Evolutionary conservation across 257 asterid species (phyloP), one percentile per base, ranked within the genome.

Genomic region (Henckelia pumila): DNA sequence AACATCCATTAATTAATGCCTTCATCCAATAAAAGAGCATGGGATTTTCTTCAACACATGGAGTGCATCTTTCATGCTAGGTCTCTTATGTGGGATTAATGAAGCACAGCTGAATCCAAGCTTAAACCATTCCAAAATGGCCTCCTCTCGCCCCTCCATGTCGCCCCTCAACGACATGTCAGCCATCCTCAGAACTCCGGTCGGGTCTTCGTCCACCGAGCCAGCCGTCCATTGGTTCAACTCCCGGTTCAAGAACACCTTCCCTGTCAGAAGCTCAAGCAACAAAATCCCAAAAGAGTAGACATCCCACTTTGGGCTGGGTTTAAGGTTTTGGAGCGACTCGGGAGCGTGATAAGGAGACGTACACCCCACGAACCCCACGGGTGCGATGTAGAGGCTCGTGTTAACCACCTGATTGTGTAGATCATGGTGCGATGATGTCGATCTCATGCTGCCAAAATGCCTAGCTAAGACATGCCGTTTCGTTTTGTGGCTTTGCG

Each of bases 321-420:
- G 96, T 74, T 88, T 93, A 32, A 75, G 76, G 75, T 73, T 88
- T 23, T 90, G 70, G 75, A 85, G 83, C 0, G 99, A 93, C 77
- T 93, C 99, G 0, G 99, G 99, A 1, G 97, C 96, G 30, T 86
- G 95, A 71, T 93, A 93, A 5, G 95, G 89, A 0, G 96, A 88
- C 0, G 88, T 86, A 84, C 95, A 86, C 29, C 95, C 90, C 11
- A 82, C 77, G 50, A 85, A 84, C 16, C 80, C 89, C 0, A 66
- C 71, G 0, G 82, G 82, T 0, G 79, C 77, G 5, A 77, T 59
- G 25, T 63, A 16, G 7, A 20, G 53, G 53, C 20, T 44, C 53
- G 20, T 44, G 53, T 44, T 16, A 5, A 16, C 53, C 53, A 14
- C 6, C 11, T 14, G 53, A 44, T 14, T 44, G 20, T 16, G 50